These are phyloP conservation scores for Metschnikowia amazonensis DNA, from an alignment of 805 yeast species.

Conservation along the genomic window DNA sequence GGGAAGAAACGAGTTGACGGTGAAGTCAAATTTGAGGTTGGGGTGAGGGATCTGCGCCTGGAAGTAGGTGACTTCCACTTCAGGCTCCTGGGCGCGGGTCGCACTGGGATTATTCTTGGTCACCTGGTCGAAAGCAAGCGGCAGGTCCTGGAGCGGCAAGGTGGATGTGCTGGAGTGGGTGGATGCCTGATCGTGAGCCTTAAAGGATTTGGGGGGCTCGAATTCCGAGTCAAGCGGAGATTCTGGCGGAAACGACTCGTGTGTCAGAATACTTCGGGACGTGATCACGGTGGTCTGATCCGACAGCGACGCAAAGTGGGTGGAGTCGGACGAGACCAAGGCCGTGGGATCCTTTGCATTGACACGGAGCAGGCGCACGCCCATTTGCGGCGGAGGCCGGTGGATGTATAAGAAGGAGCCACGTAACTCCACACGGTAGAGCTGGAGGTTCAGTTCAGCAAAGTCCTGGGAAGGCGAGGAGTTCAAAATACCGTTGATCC, in stretches of 20 bases:
- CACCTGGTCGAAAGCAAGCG: background rate
- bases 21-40: constrained; percentile 40
- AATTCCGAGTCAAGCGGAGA: background rate
- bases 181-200: background rate
- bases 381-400: constrained; percentile 20
- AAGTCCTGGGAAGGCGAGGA: constrained; percentile 30
- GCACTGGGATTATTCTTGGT: background rate
- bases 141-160: constrained; percentile 3
- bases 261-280: background rate
- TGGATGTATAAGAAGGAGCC: constrained; percentile 65
- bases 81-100: background rate
- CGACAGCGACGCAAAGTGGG: background rate
- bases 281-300: background rate
- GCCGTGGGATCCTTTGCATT: constrained; percentile 2
- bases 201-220: background rate
- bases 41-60: constrained; percentile 35
- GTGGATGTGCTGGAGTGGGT: constrained; percentile 1
- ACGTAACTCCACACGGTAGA: constrained; percentile 37
- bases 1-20: constrained; percentile 32
- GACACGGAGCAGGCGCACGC: constrained; percentile 16
- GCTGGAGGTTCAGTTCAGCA: constrained; percentile 16
- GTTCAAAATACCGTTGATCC: constrained; percentile 38
- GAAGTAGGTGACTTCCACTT: constrained; percentile 21
- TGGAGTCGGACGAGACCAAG: background rate
- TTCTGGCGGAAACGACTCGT: background rate